Evolutionary conservation across 768 basidiomycete genomes (phyloP), one percentile per base, ranked within the genome.

Genomic region (Pisolithus albus): DNA sequence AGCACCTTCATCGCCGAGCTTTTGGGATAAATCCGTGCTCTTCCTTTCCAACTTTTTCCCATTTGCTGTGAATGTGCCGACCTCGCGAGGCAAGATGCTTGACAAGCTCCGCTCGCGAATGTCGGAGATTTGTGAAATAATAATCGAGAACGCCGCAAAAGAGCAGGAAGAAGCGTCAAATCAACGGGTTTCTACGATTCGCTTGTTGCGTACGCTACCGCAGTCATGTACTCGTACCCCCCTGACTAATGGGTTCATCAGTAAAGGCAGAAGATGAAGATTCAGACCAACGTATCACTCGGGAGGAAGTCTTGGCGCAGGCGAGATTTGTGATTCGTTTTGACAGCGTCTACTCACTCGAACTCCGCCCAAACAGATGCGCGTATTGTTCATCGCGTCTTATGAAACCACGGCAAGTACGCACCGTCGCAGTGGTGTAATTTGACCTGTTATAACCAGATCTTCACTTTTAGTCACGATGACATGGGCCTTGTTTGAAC

Each of bases 401-500:
- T 64, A 60, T 16, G 63, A 64, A 26, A 57, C 63, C 1, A 57
- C 52, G 2, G 51, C 63, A 2, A 40, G 59, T 64, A 46, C 6
- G 62, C 34, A 34, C 41, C 8, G 2, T 50, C 23, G 3, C 6
- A 7, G 36, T 26, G 5, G 0, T 34, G 2, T 0, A 3, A 2
- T 2, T 2, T n/a, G 13, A 5, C 7, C n/a, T n/a, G 15, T 21
- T 34, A 21, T 9, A 16, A 2, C 7, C 0, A 21, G n/a, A 43
- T 15, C 21, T 24, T 7, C 1, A 10, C 23, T 10, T 13, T 34
- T 32, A 64, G 63, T 58, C 11, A 59, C 23, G 26, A 37, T 64
- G 41, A 59, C 53, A 7, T 83, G 82, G 80, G 75, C 78, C 1
- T 66, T 84, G 0, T 73, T 83, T 16, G 81, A 83, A 55, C 69